Evolutionary conservation across 192 early-diverging fungal species (phyloP), one percentile per base, ranked within the genome.

Genomic region (Gigaspora rosea): DNA sequence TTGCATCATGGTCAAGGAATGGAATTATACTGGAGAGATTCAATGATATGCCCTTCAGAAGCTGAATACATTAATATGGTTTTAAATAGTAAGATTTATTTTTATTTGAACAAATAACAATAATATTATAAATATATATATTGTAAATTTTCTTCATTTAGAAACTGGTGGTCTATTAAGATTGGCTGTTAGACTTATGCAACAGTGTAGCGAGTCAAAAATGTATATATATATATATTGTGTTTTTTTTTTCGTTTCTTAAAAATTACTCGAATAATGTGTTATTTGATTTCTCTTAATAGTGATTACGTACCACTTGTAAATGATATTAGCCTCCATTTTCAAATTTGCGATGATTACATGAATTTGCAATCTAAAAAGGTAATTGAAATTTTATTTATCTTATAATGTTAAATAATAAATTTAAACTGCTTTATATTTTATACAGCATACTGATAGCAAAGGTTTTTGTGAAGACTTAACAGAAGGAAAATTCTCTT

Each of bases 401-500:
- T 51, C 16, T 51, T 27, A 27, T 68, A 2, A 63, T n/a, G 52
- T 56, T 41, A 13, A 47, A 35, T 15, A 8, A 15, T 35, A 9
- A 13, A 52, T 64, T 32, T 51, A n/a, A 82, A 47, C 27, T 22
- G 12, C 64, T 58, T n/a, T 52, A 18, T 18, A n/a, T 59, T 61
- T 22, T 27, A 68, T 52, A 35, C 78, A 95, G 88, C 98, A 97
- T 78, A 85, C 91, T 8, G 91, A 94, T 66, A 95, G 94, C 81
- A 99, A 99, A 82, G 98, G 98, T 36, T 99, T 93, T 80, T 97
- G 96, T 78, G 98, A 99, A 84, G 98, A 99, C 79, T 82, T 99
- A 58, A 97, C 96, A 0, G 98, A 99, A 86, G 98, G 98, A 80
- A 99, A 99, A 86, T 99, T 97, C 81, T 97, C 95, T 11, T 99